These are phyloP conservation scores for Nicotiana knightiana DNA, from an alignment of 257 asterid genomes.

Conservation along the genomic window DNA sequence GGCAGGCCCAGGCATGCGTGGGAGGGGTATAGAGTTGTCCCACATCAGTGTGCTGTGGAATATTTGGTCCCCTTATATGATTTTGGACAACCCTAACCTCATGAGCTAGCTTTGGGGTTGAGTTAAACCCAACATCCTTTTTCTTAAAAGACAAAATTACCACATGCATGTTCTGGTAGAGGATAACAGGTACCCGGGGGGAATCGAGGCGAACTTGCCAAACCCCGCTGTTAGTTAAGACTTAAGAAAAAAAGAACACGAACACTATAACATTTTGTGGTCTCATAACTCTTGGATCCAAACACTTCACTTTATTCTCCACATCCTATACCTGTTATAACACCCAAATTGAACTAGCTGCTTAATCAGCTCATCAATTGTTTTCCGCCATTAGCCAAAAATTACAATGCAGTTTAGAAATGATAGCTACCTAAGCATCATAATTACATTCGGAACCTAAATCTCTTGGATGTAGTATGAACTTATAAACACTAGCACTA, in stretches of 20 bases:
- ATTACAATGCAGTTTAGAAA: background rate
- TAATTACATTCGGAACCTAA: background rate
- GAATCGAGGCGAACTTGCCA: too few species aligned
- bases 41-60: too few species aligned
- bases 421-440: background rate
- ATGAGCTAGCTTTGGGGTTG: too few species aligned
- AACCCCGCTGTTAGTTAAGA: background rate
- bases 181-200: background rate
- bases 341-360: background rate
- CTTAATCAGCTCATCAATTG: background rate
- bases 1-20: too few species aligned
- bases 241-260: too few species aligned
- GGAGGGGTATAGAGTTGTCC: too few species aligned
- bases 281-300: background rate
- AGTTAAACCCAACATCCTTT: too few species aligned
- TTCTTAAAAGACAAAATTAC: too few species aligned
- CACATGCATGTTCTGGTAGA: too few species aligned
- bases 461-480: background rate
- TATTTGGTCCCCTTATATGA: too few species aligned
- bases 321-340: background rate
- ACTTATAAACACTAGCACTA: background rate
- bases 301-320: background rate
- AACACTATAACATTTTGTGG: background rate
- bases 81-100: too few species aligned
- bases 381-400: background rate